A percentile compares a stretch with the other conserved stretches of the same genome.
Conservation (phyloP, 495 filamentous ascomycete genomes). For the Cercophora samala region DNA sequence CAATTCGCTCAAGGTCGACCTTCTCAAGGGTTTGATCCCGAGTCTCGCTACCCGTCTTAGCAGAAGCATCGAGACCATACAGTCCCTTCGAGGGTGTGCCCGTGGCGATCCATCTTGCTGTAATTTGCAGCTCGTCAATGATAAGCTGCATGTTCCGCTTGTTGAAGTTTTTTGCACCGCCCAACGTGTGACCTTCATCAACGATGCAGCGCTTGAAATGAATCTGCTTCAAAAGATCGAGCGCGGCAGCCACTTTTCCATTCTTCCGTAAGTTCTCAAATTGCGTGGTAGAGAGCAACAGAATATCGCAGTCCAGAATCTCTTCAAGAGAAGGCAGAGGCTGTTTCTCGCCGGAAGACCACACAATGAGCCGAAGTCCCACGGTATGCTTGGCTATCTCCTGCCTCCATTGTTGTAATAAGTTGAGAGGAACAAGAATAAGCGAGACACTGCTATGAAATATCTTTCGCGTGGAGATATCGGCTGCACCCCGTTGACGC, state of each 20-base stretch:
- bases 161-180: conserved; percentile 50
- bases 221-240: conserved; percentile 58
- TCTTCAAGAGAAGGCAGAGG: conserved; percentile 55
- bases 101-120: conserved; percentile 84
- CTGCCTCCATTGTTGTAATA: conserved; percentile 65
- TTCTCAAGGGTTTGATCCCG: conserved; percentile 48
- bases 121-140: conserved; percentile 63
- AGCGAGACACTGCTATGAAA: conserved; percentile 65
- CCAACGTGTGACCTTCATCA: conserved; percentile 86
- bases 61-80: conserved; percentile 55
- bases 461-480: conserved; percentile 47
- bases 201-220: conserved; percentile 86
- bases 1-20: conserved; percentile 72
- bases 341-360: conserved; percentile 52
- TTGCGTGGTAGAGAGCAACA: conserved; percentile 70
- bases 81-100: conserved; percentile 85
- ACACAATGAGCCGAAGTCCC: conserved; percentile 53
- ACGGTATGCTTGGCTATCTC: conserved; percentile 68
- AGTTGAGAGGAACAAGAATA: conserved; percentile 65
- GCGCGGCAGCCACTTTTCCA: conserved; percentile 11
- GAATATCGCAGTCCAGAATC: conserved; percentile 68
- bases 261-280: conserved; percentile 66
- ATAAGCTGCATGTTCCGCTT: conserved; percentile 65
- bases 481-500: conserved; percentile 28
- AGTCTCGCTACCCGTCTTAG: neutral